Evolutionary conservation across 306 rosid species (phyloP).

Genomic region (Trifolium subterraneum): DNA sequence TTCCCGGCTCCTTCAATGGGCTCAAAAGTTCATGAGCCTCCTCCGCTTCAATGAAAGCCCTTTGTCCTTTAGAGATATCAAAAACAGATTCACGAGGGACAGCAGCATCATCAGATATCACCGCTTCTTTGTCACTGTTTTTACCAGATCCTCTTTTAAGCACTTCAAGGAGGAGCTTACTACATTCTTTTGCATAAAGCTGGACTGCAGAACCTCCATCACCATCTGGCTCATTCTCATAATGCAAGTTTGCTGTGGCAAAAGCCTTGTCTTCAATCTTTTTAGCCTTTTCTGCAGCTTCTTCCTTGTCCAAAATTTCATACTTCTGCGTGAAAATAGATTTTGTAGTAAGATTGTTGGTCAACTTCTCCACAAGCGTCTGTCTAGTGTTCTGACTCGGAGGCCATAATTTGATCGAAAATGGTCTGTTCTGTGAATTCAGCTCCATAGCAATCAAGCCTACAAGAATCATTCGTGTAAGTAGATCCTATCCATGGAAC

Average conservation of each 20-base stretch:
- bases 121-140: conserved; percentile 51
- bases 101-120: conserved; percentile 38
- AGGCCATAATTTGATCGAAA: conserved; percentile 96
- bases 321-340: conserved; percentile 89
- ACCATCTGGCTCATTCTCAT: conserved; percentile 87
- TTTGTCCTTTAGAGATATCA: conserved; percentile 78
- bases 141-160: conserved; percentile 66
- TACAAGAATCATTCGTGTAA: conserved; percentile 33
- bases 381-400: conserved; percentile 91
- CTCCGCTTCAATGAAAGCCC: conserved; percentile 78
- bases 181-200: conserved; percentile 93
- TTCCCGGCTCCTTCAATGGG: conserved; percentile 74
- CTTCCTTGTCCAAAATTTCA: conserved; percentile 68
- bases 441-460: conserved; percentile 67
- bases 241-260: conserved; percentile 65
- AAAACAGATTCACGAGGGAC: conserved; percentile 56
- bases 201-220: conserved; percentile 99
- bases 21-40: conserved; percentile 78
- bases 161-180: conserved; percentile 79
- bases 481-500: background rate
- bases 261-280: conserved; percentile 82
- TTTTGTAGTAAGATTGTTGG: conserved; percentile 71
- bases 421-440: conserved; percentile 63
- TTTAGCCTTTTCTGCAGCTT: conserved; percentile 84
- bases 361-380: conserved; percentile 86